Evolutionary conservation across 306 rosid genomes (phyloP), one percentile per base, ranked within the genome.

Genomic region (Prinsepia uniflora): DNA sequence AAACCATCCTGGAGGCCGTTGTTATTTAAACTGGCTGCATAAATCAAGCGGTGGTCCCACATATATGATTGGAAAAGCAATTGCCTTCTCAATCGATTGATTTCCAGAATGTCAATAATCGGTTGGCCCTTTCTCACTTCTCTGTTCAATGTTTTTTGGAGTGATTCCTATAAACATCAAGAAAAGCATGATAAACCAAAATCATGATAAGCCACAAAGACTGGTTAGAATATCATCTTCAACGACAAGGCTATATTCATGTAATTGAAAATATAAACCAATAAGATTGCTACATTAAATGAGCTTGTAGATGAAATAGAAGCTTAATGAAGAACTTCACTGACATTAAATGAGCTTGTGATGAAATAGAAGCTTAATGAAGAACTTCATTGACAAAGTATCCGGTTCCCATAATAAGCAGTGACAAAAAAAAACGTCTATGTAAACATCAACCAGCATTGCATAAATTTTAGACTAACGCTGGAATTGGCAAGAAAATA

Each of bases 1-100:
- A 78, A 80, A 44, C 18, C 78, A 79, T 70, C 68, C 60, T 57
- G 76, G 63, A 54, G 60, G 73, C 66, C 74, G 66, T 76, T 75
- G 58, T 77, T 80, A 56, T 77, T 79, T 81, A 73, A 64, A 71
- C 54, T 75, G 64, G 76, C 87, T 36, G 77, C 88, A 72, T 68
- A 75, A 71, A 86, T 57, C 70, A 94, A 87, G 75, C 96, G 92
- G 59, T 79, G 88, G 77, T 89, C 97, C 99, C 97, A 95, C 81
- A 87, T 68, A 61, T 87, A 87, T 20, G 96, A 95, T 73, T 84
- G 97, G 80, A 87, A 91, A 77, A 91, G 81, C 64, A 94, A 63
- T 74, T 84, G 97, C 87, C 97, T 87, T 75, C 94, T 80, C 71
- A 94, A 65, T 62, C 86, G 83, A 75, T 91, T 87, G 80, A 94